Evolutionary conservation across 73 alveolate species (phyloP).

Genomic region (Breviolum minutum): DNA sequence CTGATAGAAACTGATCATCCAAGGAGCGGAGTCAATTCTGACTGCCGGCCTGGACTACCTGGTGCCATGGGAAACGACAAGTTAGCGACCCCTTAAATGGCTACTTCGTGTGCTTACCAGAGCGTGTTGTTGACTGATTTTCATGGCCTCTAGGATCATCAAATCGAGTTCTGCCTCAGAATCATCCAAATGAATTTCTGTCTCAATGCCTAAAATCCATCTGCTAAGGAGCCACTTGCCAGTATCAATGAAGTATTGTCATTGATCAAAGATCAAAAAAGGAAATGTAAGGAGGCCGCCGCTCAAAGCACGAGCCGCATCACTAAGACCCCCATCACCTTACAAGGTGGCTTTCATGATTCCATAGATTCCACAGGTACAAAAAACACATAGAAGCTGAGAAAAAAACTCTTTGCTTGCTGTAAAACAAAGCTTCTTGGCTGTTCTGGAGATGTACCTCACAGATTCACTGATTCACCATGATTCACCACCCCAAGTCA

Average conservation of each 20-base stretch:
- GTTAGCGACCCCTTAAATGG: too few species aligned
- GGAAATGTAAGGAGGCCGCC: not conserved
- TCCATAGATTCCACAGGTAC: too few species aligned
- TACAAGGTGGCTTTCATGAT: not conserved
- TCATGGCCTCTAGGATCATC: not conserved
- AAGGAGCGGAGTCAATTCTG: conserved; percentile 5
- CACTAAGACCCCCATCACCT: not conserved
- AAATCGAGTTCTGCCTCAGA: not conserved
- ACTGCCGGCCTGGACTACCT: not conserved
- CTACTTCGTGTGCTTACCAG: too few species aligned
- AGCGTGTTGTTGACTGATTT: too few species aligned
- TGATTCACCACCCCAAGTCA: not conserved
- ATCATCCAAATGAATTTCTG: too few species aligned
- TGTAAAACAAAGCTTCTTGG: conserved; percentile 24
- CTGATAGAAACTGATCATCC: not conserved
- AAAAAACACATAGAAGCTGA: too few species aligned
- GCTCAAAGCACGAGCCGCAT: conserved; percentile 9
- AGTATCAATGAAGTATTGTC: not conserved
- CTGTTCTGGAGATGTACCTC: conserved; percentile 41
- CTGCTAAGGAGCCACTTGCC: too few species aligned
- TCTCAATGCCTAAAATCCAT: too few species aligned
- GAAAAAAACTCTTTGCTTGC: not conserved
- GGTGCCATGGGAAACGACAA: not conserved
- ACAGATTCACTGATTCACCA: not conserved
- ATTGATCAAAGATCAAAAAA: not conserved